Percentiles rank a stretch among this genome's conserved stretches.
Conservation (phyloP, 345 rosid species). For the Brassica nigra region DNA sequence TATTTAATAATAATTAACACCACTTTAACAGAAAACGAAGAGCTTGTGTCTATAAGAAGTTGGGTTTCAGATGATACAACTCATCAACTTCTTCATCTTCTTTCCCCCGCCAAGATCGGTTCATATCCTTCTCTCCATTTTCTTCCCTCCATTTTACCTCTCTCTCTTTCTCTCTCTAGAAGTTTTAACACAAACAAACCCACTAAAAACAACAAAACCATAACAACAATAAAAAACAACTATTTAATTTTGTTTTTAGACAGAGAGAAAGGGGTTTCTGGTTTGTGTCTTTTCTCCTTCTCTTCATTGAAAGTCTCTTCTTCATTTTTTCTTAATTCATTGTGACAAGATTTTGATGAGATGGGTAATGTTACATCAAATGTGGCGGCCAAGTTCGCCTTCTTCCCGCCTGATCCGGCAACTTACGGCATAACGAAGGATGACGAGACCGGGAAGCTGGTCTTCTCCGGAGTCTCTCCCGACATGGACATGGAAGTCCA, state of each 20-base stretch:
- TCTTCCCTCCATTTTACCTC: not conserved
- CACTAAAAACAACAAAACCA: conserved; percentile 16
- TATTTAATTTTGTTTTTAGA: conserved; percentile 18
- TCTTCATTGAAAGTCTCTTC: conserved; percentile 8
- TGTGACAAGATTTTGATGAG: conserved; percentile 1
- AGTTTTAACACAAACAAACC: conserved; percentile 28
- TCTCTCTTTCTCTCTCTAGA: conserved; percentile 2
- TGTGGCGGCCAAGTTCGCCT: conserved; percentile 98
- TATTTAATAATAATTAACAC: not conserved
- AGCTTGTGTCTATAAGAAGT: conserved; percentile 2
- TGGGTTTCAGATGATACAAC: conserved; percentile 29
- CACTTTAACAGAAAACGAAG: not conserved
- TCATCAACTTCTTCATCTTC: conserved; percentile 22
- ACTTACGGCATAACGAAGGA: conserved; percentile 68
- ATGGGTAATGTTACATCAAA: conserved; percentile 97
- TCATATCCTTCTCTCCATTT: conserved; percentile 21
- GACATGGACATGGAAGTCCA: conserved; percentile 87
- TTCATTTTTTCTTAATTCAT: not conserved
- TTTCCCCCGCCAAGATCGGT: conserved; percentile 30
- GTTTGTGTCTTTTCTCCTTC: conserved; percentile 25
- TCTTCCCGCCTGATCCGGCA: conserved; percentile 96
- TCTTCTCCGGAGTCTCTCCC: conserved; percentile 66
- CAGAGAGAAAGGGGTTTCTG: conserved; percentile 11
- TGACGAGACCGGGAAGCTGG: conserved; percentile 66
- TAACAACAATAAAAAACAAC: not conserved